Evolutionary conservation across 2,329 filamentous ascomycete species (phyloP).

Genomic region (Fusarium circinatum): DNA sequence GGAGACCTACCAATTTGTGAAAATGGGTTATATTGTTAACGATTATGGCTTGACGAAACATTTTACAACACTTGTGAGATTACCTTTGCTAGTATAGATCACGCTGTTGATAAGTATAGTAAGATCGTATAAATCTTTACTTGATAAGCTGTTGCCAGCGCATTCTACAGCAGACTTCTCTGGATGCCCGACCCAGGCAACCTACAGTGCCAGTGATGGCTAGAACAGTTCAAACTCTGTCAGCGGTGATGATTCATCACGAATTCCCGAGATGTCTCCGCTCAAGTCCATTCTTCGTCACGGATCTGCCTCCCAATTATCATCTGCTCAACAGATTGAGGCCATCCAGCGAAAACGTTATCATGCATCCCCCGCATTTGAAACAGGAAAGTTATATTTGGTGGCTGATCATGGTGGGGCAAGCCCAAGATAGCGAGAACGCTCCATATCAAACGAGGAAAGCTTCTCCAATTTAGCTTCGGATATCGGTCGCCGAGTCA

Average conservation of each 20-base stretch:
- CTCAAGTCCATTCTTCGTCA: neutral
- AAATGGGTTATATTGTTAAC: no score
- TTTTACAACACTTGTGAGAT: accelerated
- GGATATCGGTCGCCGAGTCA: neutral
- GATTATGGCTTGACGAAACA: no score
- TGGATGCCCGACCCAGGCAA: neutral
- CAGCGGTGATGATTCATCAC: neutral
- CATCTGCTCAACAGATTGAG: neutral
- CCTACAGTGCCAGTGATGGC: neutral
- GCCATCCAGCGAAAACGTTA: neutral
- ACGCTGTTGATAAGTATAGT: accelerated
- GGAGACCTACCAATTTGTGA: no score
- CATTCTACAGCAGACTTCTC: neutral
- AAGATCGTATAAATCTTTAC: accelerated
- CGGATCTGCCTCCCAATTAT: neutral
- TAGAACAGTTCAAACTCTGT: neutral
- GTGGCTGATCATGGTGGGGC: slow-evolving; percentile 1
- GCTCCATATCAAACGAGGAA: slow-evolving; percentile 1
- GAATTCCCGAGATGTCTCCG: accelerated
- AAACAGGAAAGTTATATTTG: slow-evolving; percentile 27
- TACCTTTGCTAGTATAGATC: neutral
- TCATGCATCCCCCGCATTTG: neutral
- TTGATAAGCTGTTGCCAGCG: neutral
- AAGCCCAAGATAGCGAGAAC: neutral
- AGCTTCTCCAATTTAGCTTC: slow-evolving; percentile 6